Percentiles rank a stretch among this genome's conserved stretches.
These are phyloP conservation scores for Moesziomyces antarcticus DNA, from an alignment of 1,284 basidiomycete genomes.

Conservation along the genomic window DNA sequence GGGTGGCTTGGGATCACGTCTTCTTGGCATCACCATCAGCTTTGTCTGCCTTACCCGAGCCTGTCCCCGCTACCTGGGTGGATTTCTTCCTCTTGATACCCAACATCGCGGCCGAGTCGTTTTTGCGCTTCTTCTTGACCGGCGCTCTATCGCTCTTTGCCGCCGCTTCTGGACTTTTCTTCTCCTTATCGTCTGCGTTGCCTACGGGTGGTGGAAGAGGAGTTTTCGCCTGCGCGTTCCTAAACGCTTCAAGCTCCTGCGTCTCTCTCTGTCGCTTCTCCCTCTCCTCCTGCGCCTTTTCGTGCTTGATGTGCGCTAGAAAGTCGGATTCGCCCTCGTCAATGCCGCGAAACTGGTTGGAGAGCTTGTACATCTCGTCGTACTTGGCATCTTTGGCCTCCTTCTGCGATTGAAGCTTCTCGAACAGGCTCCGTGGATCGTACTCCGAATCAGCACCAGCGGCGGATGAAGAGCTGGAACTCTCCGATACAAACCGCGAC, in stretches of 20 bases:
- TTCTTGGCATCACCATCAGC: too few species aligned
- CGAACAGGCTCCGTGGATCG: constrained; percentile 48
- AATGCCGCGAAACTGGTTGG: constrained; percentile 64
- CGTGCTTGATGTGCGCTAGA: constrained; percentile 16
- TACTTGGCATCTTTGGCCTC: constrained; percentile 58
- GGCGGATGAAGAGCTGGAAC: background rate
- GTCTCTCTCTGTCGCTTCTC: constrained; percentile 26
- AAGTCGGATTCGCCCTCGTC: constrained; percentile 63
- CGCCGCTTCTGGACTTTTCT: too few species aligned
- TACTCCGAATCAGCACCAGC: constrained; percentile 16
- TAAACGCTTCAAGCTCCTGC: constrained; percentile 51
- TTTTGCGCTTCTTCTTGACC: too few species aligned
- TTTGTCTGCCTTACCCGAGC: too few species aligned
- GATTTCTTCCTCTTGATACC: too few species aligned
- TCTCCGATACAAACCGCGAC: constrained; percentile 39
- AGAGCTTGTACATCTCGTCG: constrained; percentile 61
- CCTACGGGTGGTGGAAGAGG: background rate
- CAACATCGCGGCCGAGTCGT: too few species aligned
- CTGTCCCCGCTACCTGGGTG: too few species aligned
- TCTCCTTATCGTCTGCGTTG: too few species aligned
- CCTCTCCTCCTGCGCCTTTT: constrained; percentile 12
- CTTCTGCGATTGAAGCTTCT: constrained; percentile 54
- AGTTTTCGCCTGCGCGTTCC: background rate
- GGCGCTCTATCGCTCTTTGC: too few species aligned
- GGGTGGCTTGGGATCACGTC: too few species aligned